Percentiles rank a stretch among this genome's conserved stretches.
These are phyloP conservation scores for Raddia guianensis DNA, from an alignment of 176 grass and related monocot genomes.

Conservation along the genomic window DNA sequence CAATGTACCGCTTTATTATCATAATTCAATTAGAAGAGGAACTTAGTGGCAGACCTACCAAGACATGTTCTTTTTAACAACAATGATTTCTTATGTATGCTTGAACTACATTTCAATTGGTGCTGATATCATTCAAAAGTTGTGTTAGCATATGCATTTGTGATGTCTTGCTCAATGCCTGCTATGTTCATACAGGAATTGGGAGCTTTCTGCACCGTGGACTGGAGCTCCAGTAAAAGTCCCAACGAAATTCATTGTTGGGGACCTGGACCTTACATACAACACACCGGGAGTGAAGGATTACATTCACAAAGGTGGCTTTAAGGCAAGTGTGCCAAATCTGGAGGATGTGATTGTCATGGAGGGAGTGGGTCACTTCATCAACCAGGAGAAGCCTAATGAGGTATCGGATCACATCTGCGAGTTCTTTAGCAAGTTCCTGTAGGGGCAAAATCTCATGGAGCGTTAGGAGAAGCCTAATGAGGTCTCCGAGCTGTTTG, in stretches of 20 bases:
- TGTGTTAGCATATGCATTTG: background rate
- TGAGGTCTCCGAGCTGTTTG: background rate
- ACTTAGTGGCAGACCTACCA: background rate
- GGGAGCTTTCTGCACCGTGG: slow-evolving; percentile 83
- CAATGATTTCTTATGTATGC: background rate
- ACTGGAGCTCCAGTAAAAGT: slow-evolving; percentile 59
- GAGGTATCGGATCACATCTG: slow-evolving; percentile 80
- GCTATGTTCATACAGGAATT: slow-evolving; percentile 51
- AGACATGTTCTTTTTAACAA: slow-evolving; percentile 16
- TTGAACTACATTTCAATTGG: background rate
- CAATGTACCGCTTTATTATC: slow-evolving; percentile 22
- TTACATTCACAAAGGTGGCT: slow-evolving; percentile 71
- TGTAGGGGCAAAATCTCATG: background rate
- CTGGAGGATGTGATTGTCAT: slow-evolving; percentile 73
- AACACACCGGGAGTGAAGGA: slow-evolving; percentile 55
- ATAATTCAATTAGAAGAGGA: background rate
- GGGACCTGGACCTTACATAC: slow-evolving; percentile 69
- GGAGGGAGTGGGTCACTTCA: slow-evolving; percentile 73
- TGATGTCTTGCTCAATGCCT: background rate
- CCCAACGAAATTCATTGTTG: slow-evolving; percentile 74
- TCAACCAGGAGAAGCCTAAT: slow-evolving; percentile 73
- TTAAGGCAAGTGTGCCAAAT: slow-evolving; percentile 62
- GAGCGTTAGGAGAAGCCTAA: too few species aligned
- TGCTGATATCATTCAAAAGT: background rate
- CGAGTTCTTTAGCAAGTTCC: slow-evolving; percentile 72